Percentiles rank a stretch among this genome's conserved stretches.
phyloP scores from a whole-genome alignment of 495 filamentous ascomycete genomes.

The Pseudevernia furfuracea region DNA sequence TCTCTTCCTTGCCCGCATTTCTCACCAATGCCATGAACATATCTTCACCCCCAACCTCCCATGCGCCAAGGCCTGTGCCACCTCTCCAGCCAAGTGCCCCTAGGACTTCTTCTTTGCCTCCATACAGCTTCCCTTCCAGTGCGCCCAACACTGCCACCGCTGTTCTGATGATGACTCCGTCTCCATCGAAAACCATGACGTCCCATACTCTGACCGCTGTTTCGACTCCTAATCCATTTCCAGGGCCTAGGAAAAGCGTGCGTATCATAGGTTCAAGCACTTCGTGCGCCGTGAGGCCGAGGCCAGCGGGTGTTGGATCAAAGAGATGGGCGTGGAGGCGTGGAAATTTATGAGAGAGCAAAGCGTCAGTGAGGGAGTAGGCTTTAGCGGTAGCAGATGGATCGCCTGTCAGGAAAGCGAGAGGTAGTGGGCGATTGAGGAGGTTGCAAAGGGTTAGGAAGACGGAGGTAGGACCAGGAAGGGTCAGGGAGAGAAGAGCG shows the following conservation, averaged over 20 bases:
- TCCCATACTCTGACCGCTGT: constrained; percentile 79
- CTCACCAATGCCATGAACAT: constrained; percentile 62
- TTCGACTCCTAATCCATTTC: constrained; percentile 56
- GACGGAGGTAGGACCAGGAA: constrained; percentile 59
- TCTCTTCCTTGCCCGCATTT: constrained; percentile 54
- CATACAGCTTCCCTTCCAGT: constrained; percentile 56
- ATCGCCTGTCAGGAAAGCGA: constrained; percentile 81
- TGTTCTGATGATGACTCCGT: constrained; percentile 68
- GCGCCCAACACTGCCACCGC: constrained; percentile 62
- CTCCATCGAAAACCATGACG: constrained; percentile 89
- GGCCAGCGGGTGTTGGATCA: constrained; percentile 29
- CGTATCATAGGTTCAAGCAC: constrained; percentile 53
- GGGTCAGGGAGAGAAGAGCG: constrained; percentile 76
- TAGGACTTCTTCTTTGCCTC: constrained; percentile 44
- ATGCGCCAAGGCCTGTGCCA: constrained; percentile 31
- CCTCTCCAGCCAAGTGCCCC: constrained; percentile 48
- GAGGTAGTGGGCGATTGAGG: constrained; percentile 78
- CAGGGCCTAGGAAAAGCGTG: constrained; percentile 43
- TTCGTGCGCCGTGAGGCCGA: constrained; percentile 40
- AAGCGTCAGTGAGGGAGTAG: constrained; percentile 63
- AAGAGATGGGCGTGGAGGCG: constrained; percentile 62
- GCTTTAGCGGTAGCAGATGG: constrained; percentile 60
- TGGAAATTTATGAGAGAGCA: constrained; percentile 64
- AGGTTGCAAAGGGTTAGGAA: constrained; percentile 82
- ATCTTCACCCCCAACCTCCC: constrained; percentile 50